These are phyloP conservation scores for Rhodocollybia butyracea DNA, from an alignment of 768 basidiomycete genomes.

Conservation along the genomic window DNA sequence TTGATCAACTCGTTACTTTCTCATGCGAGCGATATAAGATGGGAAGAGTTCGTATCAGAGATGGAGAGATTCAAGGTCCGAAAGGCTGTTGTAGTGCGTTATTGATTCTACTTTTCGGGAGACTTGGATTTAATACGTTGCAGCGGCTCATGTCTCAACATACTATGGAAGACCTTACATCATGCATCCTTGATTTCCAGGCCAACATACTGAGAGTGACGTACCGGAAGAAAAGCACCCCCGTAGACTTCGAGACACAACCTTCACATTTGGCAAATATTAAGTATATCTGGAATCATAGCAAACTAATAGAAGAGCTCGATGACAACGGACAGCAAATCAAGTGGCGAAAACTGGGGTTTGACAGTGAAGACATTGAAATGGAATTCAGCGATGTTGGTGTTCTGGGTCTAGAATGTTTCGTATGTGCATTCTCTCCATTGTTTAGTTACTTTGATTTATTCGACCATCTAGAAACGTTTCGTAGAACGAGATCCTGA, in stretches of 20 bases:
- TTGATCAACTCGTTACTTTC: conserved; percentile 83
- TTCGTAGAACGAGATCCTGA: conserved; percentile 71
- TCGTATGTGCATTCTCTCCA: conserved; percentile 45
- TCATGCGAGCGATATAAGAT: conserved; percentile 72
- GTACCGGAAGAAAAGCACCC: conserved; percentile 76
- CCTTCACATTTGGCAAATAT: conserved; percentile 54
- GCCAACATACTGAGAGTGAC: conserved; percentile 77
- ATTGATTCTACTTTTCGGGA: not conserved
- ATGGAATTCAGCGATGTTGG: conserved; percentile 80
- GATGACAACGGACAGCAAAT: conserved; percentile 46
- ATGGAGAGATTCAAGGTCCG: conserved; percentile 75
- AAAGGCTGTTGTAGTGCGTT: conserved; percentile 76
- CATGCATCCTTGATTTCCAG: conserved; percentile 85
- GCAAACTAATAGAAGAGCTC: conserved; percentile 51
- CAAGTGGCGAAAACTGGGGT: conserved; percentile 80
- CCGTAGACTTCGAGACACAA: conserved; percentile 67
- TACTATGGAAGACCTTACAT: conserved; percentile 77
- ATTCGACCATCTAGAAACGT: conserved; percentile 39
- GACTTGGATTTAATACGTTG: conserved; percentile 4
- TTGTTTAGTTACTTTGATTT: not conserved
- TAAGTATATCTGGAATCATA: conserved; percentile 65
- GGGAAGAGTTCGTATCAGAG: conserved; percentile 76
- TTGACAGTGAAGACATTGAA: conserved; percentile 68
- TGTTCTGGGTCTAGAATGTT: conserved; percentile 75
- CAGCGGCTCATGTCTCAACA: conserved; percentile 84